Conservation (phyloP, 2,329 filamentous ascomycete species). For the Exophiala calicioides region DNA sequence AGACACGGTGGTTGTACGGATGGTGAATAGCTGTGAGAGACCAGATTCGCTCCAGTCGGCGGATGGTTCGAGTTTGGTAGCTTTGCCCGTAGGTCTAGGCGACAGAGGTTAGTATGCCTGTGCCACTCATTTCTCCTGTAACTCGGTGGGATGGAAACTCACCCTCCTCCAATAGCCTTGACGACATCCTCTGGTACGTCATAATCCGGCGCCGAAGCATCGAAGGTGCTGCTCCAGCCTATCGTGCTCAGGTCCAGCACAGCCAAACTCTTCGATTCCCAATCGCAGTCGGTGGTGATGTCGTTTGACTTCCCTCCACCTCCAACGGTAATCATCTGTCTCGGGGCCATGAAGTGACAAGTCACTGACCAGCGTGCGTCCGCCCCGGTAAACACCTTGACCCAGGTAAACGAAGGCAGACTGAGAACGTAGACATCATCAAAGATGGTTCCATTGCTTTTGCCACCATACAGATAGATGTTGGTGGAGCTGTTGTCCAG, state of each 20-base stretch:
- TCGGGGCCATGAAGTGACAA: slow-evolving; percentile 42
- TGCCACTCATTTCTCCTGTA: too few species aligned
- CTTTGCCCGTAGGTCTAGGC: slow-evolving; percentile 22
- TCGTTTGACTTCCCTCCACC: slow-evolving; percentile 32
- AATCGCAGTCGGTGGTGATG: slow-evolving; percentile 35
- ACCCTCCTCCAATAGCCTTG: slow-evolving; percentile 34
- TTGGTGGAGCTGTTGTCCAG: slow-evolving; percentile 51
- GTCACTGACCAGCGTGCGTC: slow-evolving; percentile 44
- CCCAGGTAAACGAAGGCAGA: slow-evolving; percentile 50
- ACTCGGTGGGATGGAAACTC: not conserved
- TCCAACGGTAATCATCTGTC: slow-evolving; percentile 47
- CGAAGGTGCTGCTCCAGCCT: slow-evolving; percentile 37
- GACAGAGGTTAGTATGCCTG: not conserved
- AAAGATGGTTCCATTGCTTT: slow-evolving; percentile 37
- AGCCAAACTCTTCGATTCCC: slow-evolving; percentile 36
- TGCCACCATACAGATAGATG: slow-evolving; percentile 54
- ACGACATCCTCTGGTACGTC: slow-evolving; percentile 32
- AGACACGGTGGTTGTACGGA: slow-evolving; percentile 5
- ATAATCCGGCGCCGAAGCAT: slow-evolving; percentile 33
- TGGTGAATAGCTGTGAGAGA: slow-evolving; percentile 24
- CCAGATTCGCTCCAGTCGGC: slow-evolving; percentile 25
- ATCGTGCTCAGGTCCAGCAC: slow-evolving; percentile 37
- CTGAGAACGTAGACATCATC: slow-evolving; percentile 52
- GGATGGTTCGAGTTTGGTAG: slow-evolving; percentile 23
- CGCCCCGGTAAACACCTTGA: slow-evolving; percentile 40